Percentiles rank a stretch among this genome's conserved stretches.
phyloP scores from a whole-genome alignment of 2,329 filamentous ascomycete species.

The Pseudogymnoascus pannorum region DNA sequence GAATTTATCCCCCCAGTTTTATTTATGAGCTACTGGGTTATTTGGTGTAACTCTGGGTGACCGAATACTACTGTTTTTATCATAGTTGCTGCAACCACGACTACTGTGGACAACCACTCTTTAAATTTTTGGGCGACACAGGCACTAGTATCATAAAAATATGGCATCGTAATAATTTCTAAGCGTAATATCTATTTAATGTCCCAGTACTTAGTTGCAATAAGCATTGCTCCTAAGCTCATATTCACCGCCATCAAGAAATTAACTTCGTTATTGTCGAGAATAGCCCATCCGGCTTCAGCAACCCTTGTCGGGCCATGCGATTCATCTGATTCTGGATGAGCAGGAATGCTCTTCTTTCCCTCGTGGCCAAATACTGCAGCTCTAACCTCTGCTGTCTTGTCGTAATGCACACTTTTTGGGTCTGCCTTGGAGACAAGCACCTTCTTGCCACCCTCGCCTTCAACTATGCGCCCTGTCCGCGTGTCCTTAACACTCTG shows the following conservation, averaged over 20 bases:
- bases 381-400: conserved; percentile 35
- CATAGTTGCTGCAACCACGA: neutral
- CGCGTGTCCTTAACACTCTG: conserved; percentile 77
- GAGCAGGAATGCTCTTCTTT: conserved; percentile 35
- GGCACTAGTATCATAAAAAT: neutral
- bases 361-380: conserved; percentile 38
- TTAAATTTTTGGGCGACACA: neutral
- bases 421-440: conserved; percentile 34
- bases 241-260: conserved; percentile 80
- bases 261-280: conserved; percentile 97
- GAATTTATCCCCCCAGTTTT: neutral
- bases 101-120: neutral
- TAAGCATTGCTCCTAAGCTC: conserved; percentile 69
- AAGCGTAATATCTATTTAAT: conserved; percentile 9
- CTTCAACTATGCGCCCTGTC: conserved; percentile 84
- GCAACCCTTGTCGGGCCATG: conserved; percentile 35
- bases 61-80: neutral
- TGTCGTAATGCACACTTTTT: conserved; percentile 27
- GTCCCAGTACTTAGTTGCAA: conserved; percentile 32
- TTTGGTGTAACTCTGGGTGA: neutral
- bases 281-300: conserved; percentile 63
- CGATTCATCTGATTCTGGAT: conserved; percentile 30
- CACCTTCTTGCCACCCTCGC: conserved; percentile 61
- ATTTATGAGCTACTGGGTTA: neutral
- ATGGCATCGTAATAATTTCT: neutral